Percentiles rank a stretch among this genome's conserved stretches.
phyloP scores from a whole-genome alignment of 2,329 filamentous ascomycete genomes.

The Exophiala xenobiotica region DNA sequence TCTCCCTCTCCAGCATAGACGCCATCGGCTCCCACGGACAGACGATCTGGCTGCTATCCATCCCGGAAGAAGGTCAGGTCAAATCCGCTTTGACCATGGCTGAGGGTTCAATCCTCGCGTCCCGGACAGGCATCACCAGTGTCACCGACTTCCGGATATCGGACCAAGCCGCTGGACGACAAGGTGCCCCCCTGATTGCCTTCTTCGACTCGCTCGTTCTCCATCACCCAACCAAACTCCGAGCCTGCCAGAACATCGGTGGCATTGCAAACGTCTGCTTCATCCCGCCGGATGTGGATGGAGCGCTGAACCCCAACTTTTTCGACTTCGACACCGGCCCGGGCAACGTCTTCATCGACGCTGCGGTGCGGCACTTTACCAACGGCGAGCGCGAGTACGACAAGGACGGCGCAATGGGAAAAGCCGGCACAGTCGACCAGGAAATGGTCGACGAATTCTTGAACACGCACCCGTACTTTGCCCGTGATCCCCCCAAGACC shows the following conservation, averaged over 20 bases:
- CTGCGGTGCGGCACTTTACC: slow-evolving; percentile 56
- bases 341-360: slow-evolving; percentile 58
- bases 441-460: slow-evolving; percentile 55
- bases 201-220: slow-evolving; percentile 59
- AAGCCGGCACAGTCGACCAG: slow-evolving; percentile 51
- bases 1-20: slow-evolving; percentile 51
- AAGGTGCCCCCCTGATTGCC: slow-evolving; percentile 56
- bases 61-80: slow-evolving; percentile 50
- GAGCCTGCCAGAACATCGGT: slow-evolving; percentile 62
- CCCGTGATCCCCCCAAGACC: slow-evolving; percentile 53
- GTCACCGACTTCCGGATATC: slow-evolving; percentile 59
- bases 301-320: slow-evolving; percentile 39
- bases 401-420: slow-evolving; percentile 52
- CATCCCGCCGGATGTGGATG: slow-evolving; percentile 50
- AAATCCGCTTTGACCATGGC: slow-evolving; percentile 56
- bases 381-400: slow-evolving; percentile 53
- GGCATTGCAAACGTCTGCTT: slow-evolving; percentile 62
- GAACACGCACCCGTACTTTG: slow-evolving; percentile 50
- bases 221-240: slow-evolving; percentile 56
- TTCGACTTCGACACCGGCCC: slow-evolving; percentile 59
- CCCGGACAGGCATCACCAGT: slow-evolving; percentile 57
- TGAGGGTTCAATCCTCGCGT: slow-evolving; percentile 56
- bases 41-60: slow-evolving; percentile 58
- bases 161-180: slow-evolving; percentile 57
- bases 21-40: slow-evolving; percentile 59